A percentile compares a stretch with the other conserved stretches of the same genome.
Conservation (phyloP, 768 basidiomycete species). For the Termitomyces sp. region DNA sequence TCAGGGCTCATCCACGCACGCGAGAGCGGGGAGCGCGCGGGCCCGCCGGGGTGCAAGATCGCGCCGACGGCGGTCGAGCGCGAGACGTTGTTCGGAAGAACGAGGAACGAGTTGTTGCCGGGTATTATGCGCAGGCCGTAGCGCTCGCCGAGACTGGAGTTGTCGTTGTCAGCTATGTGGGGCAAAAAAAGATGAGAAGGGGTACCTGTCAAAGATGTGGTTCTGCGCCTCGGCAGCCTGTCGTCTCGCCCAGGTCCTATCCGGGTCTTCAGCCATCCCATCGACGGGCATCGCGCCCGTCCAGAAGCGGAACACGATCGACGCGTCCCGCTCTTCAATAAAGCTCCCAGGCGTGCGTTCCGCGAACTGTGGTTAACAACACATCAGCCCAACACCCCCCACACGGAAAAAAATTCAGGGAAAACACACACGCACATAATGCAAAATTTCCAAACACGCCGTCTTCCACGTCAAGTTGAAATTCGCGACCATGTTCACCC, state of each 20-base stretch:
- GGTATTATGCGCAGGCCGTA: conserved; percentile 84
- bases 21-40: conserved; percentile 34
- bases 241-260: conserved; percentile 77
- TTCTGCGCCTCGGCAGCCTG: conserved; percentile 92
- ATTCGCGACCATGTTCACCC: conserved; percentile 81
- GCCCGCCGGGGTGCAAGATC: conserved; percentile 66
- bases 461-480: conserved; percentile 80
- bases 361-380: conserved; percentile 66
- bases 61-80: conserved; percentile 80
- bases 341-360: conserved; percentile 87
- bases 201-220: conserved; percentile 86
- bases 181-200: too few relatives aligned
- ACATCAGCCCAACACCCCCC: neutral
- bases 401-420: too few relatives aligned
- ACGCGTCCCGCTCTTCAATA: conserved; percentile 79
- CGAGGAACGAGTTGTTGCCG: conserved; percentile 74
- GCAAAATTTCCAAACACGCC: conserved; percentile 76
- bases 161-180: too few relatives aligned
- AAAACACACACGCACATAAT: conserved; percentile 64
- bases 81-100: conserved; percentile 79
- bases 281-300: conserved; percentile 35
- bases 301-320: conserved; percentile 86
- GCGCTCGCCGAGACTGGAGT: conserved; percentile 76
- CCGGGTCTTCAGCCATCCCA: conserved; percentile 36
- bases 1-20: conserved; percentile 39